Percentiles rank a stretch among this genome's conserved stretches.
These are phyloP conservation scores for Allantophomopsis cytisporea DNA, from an alignment of 2,329 filamentous ascomycete genomes.

Conservation along the genomic window DNA sequence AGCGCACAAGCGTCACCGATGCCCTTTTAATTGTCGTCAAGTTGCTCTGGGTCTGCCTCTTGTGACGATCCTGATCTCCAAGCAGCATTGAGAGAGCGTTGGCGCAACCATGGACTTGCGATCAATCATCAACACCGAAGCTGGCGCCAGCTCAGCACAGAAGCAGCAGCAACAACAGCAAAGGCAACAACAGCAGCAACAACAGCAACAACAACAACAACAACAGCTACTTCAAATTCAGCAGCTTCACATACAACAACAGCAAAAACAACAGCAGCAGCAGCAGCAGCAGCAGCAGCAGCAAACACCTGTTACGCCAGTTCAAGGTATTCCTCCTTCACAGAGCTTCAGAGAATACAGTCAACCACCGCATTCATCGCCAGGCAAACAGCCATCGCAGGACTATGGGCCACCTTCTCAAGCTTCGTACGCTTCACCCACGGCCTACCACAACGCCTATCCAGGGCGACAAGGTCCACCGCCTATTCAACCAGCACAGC, in stretches of 20 bases:
- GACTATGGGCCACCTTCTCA: conserved; percentile 14
- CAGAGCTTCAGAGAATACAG: conserved; percentile 17
- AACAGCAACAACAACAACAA: no score
- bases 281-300: no score
- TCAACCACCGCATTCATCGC: conserved; percentile 14
- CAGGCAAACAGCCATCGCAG: conserved; percentile 17
- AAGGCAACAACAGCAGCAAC: no score
- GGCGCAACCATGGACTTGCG: conserved; percentile 34
- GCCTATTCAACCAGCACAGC: conserved; percentile 24
- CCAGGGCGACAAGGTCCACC: conserved; percentile 21
- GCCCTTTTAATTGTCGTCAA: no score
- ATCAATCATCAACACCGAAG: conserved; percentile 33
- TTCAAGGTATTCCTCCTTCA: conserved; percentile 12
- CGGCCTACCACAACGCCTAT: conserved; percentile 15
- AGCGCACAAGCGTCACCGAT: no score
- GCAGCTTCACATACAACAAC: no score
- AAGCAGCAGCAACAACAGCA: conserved; percentile 3
- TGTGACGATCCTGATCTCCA: no score
- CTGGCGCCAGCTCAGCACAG: conserved; percentile 12
- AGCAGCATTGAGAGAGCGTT: background rate
- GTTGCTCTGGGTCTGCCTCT: no score
- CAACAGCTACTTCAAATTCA: no score
- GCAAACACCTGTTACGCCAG: conserved; percentile 17
- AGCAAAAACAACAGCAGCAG: no score
- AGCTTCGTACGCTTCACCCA: conserved; percentile 17